Evolutionary conservation across 768 basidiomycete species (phyloP), one percentile per base, ranked within the genome.

Genomic region (Naganishia onofrii): DNA sequence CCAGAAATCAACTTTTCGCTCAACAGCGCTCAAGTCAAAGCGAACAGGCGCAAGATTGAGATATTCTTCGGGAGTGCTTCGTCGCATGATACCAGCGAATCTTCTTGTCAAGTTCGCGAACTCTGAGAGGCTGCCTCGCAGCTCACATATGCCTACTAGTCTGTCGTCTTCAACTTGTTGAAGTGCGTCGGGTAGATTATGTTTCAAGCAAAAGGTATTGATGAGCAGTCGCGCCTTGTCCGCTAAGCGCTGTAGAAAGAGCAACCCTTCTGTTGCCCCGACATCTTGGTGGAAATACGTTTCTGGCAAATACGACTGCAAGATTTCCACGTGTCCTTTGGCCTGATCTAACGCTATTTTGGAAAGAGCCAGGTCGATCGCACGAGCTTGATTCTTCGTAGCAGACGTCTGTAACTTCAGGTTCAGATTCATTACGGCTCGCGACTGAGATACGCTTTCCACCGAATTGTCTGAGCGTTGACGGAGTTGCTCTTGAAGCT

Each of bases 71-170:
- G 91, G 88, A 74, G 92, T 88, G 77, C 90, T 91, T 21, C 88
- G 85, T 34, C 88, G 85, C 66, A 98, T 85, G 73, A 93, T 85
- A 0, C 90, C 89, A 2, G 91, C 88, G 76, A 98, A 97, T 23
- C 93, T 90, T 78, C 89, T 90, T 85, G 92, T 93, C 6, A 94
- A 83, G 0, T 87, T 89, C 0, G 91, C 88, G 53, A 97, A 85
- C 56, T 88, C 86, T 0, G 90, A 87, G 32, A 96, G 86, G 51
- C 89, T 89, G 23, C 90, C 89, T 69, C 92, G 85, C 86, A 97
- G 89, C 85, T 98, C 95, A 81, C 95, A 98, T 44, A 96, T 88
- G 21, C 92, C 92, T n/a, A 96, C 93, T 15, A 97, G 85, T 0
- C 74, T 85, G 66, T 96, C 94, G 0, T 92, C 89, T 0, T 93